Conservation (phyloP, 805 yeast species). For the Komagataella populi region DNA sequence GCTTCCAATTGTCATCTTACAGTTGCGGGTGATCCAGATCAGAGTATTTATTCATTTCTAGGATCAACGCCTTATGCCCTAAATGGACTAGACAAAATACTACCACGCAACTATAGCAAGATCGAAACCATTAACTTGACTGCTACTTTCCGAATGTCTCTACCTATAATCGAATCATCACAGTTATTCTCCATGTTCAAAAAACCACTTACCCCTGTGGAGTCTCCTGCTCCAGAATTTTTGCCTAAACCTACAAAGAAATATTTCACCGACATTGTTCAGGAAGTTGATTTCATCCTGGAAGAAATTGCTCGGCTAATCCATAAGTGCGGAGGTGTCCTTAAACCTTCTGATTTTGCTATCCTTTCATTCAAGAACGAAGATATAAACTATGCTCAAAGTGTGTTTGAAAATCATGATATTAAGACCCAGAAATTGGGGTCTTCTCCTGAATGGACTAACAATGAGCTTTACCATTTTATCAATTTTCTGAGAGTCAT, state of each 20-base stretch:
- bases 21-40: constrained; percentile 61
- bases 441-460: constrained; percentile 38
- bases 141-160: constrained; percentile 50
- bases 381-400: constrained; percentile 26
- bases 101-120: constrained; percentile 4
- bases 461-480: constrained; percentile 26
- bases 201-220: constrained; percentile 8
- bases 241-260: constrained; percentile 14
- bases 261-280: constrained; percentile 12
- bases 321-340: constrained; percentile 23
- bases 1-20: constrained; percentile 35
- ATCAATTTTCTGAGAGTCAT: constrained; percentile 35
- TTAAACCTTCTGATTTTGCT: constrained; percentile 35
- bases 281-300: constrained; percentile 29
- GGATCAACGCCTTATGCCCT: constrained; percentile 32
- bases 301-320: constrained; percentile 29
- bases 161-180: constrained; percentile 37
- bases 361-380: constrained; percentile 38
- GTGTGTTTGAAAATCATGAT: constrained; percentile 24
- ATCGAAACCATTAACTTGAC: constrained; percentile 21
- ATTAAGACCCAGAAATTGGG: constrained; percentile 29
- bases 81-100: background rate
- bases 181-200: constrained; percentile 10
- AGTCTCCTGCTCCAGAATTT: constrained; percentile 5
- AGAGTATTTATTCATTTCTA: constrained; percentile 54